A percentile compares a stretch with the other conserved stretches of the same genome.
phyloP scores from a whole-genome alignment of 148 eudicot species.

The Fagopyrum tataricum region DNA sequence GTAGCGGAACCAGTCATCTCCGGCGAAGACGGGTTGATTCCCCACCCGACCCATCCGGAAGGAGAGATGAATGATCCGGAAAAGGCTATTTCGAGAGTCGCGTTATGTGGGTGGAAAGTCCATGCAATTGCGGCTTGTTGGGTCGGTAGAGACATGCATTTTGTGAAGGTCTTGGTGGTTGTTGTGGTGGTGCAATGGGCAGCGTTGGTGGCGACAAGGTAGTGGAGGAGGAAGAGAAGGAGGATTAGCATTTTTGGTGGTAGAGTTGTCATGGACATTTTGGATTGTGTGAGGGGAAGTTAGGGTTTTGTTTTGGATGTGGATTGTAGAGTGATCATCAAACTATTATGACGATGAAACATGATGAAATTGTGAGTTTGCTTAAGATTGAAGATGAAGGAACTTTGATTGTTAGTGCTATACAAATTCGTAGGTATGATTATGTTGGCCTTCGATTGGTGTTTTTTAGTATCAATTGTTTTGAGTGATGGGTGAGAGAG shows the following conservation, averaged over 20 bases:
- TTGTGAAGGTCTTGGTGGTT: constrained; percentile 47
- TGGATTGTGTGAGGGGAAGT: constrained; percentile 3
- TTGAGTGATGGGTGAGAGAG: neutral
- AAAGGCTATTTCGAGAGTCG: constrained; percentile 70
- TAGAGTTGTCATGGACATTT: constrained; percentile 31
- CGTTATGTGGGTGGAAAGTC: constrained; percentile 69
- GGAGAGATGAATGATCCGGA: constrained; percentile 85
- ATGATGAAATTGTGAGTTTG: neutral
- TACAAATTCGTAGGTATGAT: neutral
- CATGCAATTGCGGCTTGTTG: constrained; percentile 91
- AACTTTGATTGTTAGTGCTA: neutral
- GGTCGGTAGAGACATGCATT: constrained; percentile 74
- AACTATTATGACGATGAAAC: neutral
- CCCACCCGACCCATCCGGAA: constrained; percentile 95
- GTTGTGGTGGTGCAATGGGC: constrained; percentile 62
- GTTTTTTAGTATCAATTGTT: neutral
- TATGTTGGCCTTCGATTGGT: neutral
- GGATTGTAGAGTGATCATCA: neutral
- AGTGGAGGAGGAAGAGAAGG: constrained; percentile 20
- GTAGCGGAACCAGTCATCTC: constrained; percentile 87
- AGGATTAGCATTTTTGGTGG: constrained; percentile 5
- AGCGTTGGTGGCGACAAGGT: constrained; percentile 20
- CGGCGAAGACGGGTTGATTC: constrained; percentile 63
- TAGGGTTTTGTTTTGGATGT: neutral
- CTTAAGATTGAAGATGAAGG: constrained; percentile 7